phyloP scores from a whole-genome alignment of 805 yeast species.

The Priceomyces fermenticarens region DNA sequence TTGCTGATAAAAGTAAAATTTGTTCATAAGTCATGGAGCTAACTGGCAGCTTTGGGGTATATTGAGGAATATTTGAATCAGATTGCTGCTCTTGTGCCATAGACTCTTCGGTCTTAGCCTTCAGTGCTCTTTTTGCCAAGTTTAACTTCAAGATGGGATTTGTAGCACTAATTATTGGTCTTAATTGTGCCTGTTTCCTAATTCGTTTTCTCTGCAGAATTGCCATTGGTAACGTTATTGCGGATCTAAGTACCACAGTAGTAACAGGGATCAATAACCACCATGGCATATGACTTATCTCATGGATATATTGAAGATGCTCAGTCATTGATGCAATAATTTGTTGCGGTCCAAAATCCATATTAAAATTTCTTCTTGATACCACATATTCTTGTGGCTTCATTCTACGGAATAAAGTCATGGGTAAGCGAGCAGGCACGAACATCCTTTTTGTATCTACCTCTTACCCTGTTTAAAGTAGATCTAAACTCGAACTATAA shows the following conservation, averaged over 20 bases:
- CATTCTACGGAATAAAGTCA: too few species aligned
- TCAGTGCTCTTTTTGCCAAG: slow-evolving; percentile 47
- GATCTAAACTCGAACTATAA: too few species aligned
- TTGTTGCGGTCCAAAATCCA: slow-evolving; percentile 25
- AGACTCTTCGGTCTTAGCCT: slow-evolving; percentile 19
- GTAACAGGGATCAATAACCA: slow-evolving; percentile 71
- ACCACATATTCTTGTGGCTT: background rate
- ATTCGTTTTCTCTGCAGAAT: slow-evolving; percentile 65
- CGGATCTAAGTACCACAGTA: slow-evolving; percentile 62
- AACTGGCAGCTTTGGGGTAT: slow-evolving; percentile 23
- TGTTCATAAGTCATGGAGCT: slow-evolving; percentile 68
- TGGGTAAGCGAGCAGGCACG: too few species aligned
- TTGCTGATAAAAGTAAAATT: slow-evolving; percentile 66
- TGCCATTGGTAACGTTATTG: slow-evolving; percentile 76
- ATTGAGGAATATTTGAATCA: background rate
- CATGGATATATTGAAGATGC: slow-evolving; percentile 48
- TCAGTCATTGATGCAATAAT: slow-evolving; percentile 32
- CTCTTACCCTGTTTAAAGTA: too few species aligned
- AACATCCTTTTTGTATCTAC: too few species aligned
- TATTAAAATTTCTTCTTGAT: slow-evolving; percentile 18
- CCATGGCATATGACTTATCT: slow-evolving; percentile 73
- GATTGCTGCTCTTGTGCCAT: background rate
- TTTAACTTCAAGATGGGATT: slow-evolving; percentile 68
- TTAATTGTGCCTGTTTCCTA: slow-evolving; percentile 64
- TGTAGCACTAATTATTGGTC: slow-evolving; percentile 72